Percentiles rank a stretch among this genome's conserved stretches.
phyloP scores from a whole-genome alignment of 108 stramenopile species.

The Stephanodiscus triporus region DNA sequence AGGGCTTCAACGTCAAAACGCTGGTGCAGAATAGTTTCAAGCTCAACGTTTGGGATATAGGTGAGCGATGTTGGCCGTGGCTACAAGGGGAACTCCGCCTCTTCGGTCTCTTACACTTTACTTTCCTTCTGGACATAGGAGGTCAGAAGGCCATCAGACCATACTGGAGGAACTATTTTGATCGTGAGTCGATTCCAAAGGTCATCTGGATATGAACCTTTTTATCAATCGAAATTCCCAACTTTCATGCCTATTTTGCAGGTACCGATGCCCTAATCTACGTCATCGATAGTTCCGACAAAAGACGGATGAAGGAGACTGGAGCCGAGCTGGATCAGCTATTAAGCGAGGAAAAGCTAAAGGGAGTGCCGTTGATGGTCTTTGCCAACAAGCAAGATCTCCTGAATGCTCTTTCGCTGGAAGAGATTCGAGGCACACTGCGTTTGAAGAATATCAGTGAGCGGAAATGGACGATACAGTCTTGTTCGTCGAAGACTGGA shows the following conservation, averaged over 20 bases:
- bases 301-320: constrained; percentile 59
- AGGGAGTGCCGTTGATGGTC: constrained; percentile 62
- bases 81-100: no score
- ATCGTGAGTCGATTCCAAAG: constrained; percentile 15
- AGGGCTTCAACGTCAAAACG: constrained; percentile 81
- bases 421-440: constrained; percentile 68
- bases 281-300: constrained; percentile 62
- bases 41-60: constrained; percentile 83
- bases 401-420: constrained; percentile 53
- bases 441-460: constrained; percentile 31
- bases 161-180: constrained; percentile 72
- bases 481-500: constrained; percentile 77
- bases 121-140: constrained; percentile 46
- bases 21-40: constrained; percentile 67
- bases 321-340: constrained; percentile 50
- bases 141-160: constrained; percentile 67
- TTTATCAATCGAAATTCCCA: not conserved
- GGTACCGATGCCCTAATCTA: constrained; percentile 62
- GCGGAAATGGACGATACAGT: constrained; percentile 49
- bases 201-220: not conserved
- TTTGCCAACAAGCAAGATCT: constrained; percentile 82
- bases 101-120: no score
- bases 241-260: not conserved
- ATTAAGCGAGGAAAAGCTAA: constrained; percentile 60
- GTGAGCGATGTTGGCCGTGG: constrained; percentile 23